Evolutionary conservation across 331 rosid genomes (phyloP).

Genomic region (Erythrophleum ivorense): DNA sequence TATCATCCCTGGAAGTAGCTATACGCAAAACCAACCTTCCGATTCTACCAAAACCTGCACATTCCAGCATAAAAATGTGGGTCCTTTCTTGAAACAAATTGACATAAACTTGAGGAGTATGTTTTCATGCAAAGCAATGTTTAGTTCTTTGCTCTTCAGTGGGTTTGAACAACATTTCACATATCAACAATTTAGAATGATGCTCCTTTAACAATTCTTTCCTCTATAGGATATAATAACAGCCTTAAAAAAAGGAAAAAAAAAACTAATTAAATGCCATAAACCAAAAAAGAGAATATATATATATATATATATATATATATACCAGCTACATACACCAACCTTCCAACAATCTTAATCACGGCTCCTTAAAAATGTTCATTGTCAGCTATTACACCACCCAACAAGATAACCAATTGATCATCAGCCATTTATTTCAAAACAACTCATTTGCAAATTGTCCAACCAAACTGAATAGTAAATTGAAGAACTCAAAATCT

Average conservation of each 20-base stretch:
- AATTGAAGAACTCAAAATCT: background rate
- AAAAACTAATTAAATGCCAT: background rate
- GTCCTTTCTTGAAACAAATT: constrained; percentile 8
- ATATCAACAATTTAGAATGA: constrained; percentile 1
- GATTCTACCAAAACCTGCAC: constrained; percentile 94
- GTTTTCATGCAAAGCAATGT: background rate
- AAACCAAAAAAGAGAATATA: background rate
- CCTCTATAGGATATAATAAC: background rate
- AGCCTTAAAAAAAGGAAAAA: background rate
- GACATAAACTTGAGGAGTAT: background rate
- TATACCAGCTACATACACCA: background rate
- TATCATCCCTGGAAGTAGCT: constrained; percentile 85
- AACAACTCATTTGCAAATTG: no score
- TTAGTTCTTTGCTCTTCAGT: background rate
- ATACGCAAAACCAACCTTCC: constrained; percentile 97
- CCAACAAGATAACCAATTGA: background rate
- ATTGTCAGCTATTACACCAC: background rate
- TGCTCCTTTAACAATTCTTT: background rate
- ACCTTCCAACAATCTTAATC: background rate
- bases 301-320: background rate
- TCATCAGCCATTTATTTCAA: background rate
- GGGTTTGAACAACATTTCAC: constrained; percentile 22
- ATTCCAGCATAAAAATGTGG: constrained; percentile 35
- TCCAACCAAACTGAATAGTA: background rate
- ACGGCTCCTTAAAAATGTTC: background rate